These are phyloP conservation scores for Cryptomeria japonica DNA, from an alignment of 75 land plant genomes.

Conservation along the genomic window DNA sequence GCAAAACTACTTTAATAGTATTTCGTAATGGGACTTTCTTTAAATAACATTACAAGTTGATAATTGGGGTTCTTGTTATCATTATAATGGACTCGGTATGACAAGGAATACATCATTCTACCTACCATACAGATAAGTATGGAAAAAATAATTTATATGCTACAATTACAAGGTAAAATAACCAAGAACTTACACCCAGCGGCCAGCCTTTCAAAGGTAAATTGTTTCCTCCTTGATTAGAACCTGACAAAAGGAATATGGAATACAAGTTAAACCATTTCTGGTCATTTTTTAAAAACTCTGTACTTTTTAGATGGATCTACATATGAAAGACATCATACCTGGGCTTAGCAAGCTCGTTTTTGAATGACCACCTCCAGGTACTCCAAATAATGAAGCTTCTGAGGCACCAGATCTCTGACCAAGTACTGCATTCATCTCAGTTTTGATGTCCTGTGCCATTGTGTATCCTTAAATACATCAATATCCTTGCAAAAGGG, in stretches of 20 bases:
- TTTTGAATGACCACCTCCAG: conserved; percentile 51
- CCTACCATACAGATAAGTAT: neutral
- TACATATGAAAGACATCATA: neutral
- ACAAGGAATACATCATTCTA: neutral
- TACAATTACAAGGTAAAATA: neutral
- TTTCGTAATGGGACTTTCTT: neutral
- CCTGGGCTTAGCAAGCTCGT: conserved; percentile 56
- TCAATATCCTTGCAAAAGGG: neutral
- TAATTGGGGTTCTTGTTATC: neutral
- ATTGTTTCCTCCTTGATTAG: conserved; percentile 82
- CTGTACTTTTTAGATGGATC: neutral
- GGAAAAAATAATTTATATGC: neutral
- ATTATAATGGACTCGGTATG: neutral
- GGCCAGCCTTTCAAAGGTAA: conserved; percentile 97
- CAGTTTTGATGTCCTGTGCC: conserved; percentile 55
- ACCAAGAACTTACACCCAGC: conserved; percentile 58
- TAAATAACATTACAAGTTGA: neutral
- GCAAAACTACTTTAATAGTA: neutral
- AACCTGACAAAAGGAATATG: conserved; percentile 48
- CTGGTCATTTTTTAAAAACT: neutral
- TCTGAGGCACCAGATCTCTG: conserved; percentile 63
- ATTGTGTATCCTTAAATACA: neutral
- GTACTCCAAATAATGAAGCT: conserved; percentile 61
- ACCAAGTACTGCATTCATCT: conserved; percentile 55
- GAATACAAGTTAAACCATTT: neutral